Conservation (phyloP, 1,139 yeast genomes). For the Debaryomyces sp. region DNA sequence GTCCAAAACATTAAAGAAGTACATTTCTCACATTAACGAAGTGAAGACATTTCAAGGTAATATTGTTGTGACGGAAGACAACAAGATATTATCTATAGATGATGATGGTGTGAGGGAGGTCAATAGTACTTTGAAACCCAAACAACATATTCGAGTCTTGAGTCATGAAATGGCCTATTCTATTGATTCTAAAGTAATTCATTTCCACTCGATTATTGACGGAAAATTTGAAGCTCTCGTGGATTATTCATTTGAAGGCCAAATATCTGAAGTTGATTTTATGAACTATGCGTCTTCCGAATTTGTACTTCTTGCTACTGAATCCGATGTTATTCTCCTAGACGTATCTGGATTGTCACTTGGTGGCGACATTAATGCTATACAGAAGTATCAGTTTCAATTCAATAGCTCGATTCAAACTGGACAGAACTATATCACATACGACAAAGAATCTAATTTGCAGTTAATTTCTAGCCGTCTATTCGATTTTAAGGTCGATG, state of each 20-base stretch:
- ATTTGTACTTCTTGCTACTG: not conserved
- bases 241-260: not conserved
- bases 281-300: not conserved
- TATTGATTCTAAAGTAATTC: not conserved
- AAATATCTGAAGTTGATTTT: not conserved
- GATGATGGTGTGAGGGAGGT: constrained; percentile 7
- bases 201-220: not conserved
- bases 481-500: not conserved
- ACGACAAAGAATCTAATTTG: not conserved
- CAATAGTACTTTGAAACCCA: constrained; percentile 19
- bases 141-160: constrained; percentile 9
- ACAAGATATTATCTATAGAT: constrained; percentile 15
- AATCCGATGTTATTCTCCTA: not conserved
- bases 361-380: not conserved
- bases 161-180: not conserved
- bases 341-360: constrained; percentile 6
- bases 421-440: not conserved
- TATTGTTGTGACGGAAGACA: constrained; percentile 19
- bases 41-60: constrained; percentile 24
- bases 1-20: not conserved
- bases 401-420: not conserved
- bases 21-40: constrained; percentile 7
- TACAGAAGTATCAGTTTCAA: not conserved
- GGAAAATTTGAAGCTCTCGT: not conserved
- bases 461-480: not conserved